Evolutionary conservation across 208 protist genomes (phyloP).

Genomic region (Trypanosoma lewisi): DNA sequence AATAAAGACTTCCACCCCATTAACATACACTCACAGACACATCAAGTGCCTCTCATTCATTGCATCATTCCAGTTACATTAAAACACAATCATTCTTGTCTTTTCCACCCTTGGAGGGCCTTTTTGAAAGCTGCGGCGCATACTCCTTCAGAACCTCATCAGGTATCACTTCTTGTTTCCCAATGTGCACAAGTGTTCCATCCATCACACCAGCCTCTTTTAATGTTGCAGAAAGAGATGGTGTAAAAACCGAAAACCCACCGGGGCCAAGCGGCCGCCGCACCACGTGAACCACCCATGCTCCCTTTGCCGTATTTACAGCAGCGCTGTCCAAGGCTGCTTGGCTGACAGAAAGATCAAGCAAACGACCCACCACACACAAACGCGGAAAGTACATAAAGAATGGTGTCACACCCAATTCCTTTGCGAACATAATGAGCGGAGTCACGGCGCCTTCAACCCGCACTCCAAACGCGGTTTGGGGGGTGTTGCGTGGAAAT

Average conservation of each 20-base stretch:
- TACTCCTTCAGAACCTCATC: not conserved
- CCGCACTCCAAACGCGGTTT: constrained; percentile 61
- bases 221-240: constrained; percentile 11
- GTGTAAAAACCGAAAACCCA: constrained; percentile 3
- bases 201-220: constrained; percentile 9
- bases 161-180: not conserved
- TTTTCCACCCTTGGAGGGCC: not conserved
- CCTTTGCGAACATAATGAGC: constrained; percentile 48
- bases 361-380: constrained; percentile 48
- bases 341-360: constrained; percentile 65
- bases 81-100: not conserved
- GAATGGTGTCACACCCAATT: constrained; percentile 55
- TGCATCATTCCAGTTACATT: constrained; percentile 1
- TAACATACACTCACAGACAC: not conserved
- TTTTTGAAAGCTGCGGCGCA: not conserved
- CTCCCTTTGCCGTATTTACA: constrained; percentile 23
- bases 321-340: constrained; percentile 37
- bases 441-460: constrained; percentile 67
- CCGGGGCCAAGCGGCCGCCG: constrained; percentile 24
- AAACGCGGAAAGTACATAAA: constrained; percentile 67
- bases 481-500: constrained; percentile 43
- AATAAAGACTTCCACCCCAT: not conserved
- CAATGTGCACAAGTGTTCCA: constrained; percentile 12
- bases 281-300: constrained; percentile 51
- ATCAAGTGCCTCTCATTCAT: not conserved